phyloP scores from a whole-genome alignment of 306 rosid genomes.

The Hippophae gyantsensis region DNA sequence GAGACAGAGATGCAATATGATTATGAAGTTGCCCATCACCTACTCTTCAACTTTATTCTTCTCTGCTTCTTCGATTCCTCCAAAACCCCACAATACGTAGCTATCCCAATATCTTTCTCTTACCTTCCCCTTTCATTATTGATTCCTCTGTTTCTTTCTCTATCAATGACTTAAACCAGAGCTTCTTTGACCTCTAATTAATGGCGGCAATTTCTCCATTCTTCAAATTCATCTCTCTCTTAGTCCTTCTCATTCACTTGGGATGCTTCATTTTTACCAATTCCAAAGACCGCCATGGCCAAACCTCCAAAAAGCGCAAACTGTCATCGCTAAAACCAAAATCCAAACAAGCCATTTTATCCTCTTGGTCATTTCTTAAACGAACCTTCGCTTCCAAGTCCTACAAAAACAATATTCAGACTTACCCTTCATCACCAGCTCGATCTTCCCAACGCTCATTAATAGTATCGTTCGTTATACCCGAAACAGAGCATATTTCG shows the following conservation, averaged over 20 bases:
- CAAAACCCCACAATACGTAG: background rate
- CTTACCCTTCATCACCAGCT: slow-evolving; percentile 32
- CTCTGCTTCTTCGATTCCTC: slow-evolving; percentile 37
- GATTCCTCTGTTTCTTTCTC: background rate
- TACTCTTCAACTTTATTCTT: slow-evolving; percentile 37
- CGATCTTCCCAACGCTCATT: slow-evolving; percentile 28
- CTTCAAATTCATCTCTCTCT: slow-evolving; percentile 31
- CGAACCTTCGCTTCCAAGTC: slow-evolving; percentile 49
- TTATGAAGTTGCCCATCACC: slow-evolving; percentile 64
- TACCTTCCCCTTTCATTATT: background rate
- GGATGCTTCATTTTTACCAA: slow-evolving; percentile 72
- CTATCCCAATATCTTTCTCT: too few species aligned
- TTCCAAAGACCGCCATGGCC: slow-evolving; percentile 2
- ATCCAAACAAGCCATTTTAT: slow-evolving; percentile 46
- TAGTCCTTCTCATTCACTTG: slow-evolving; percentile 55
- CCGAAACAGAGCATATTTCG: slow-evolving; percentile 18
- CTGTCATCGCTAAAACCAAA: slow-evolving; percentile 29
- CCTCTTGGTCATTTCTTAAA: slow-evolving; percentile 77
- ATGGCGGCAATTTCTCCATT: too few species aligned
- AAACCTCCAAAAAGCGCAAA: slow-evolving; percentile 41
- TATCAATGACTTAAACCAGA: slow-evolving; percentile 35
- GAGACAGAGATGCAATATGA: slow-evolving; percentile 1
- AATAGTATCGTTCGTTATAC: slow-evolving; percentile 19
- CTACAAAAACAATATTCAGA: slow-evolving; percentile 26
- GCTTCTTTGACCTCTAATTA: slow-evolving; percentile 23